A percentile compares a stretch with the other conserved stretches of the same genome.
phyloP scores from a whole-genome alignment of 495 filamentous ascomycete genomes.

The Tuber aestivum region DNA sequence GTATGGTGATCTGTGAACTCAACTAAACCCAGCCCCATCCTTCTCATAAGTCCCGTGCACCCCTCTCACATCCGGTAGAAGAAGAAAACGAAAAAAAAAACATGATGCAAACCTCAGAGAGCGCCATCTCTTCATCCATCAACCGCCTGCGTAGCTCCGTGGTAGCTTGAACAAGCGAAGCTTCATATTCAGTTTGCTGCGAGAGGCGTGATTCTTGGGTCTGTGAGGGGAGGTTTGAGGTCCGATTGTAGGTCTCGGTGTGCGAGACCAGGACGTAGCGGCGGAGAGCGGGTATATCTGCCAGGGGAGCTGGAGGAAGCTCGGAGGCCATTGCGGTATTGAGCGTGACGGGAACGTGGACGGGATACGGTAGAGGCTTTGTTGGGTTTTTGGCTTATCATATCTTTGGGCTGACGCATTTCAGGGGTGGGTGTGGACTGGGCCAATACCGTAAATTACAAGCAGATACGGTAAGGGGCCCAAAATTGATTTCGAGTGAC shows the following conservation, averaged over 20 bases:
- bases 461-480: background rate
- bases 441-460: too few species aligned
- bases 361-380: background rate
- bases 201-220: conserved; percentile 4
- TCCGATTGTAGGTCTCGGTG: conserved; percentile 8
- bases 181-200: conserved; percentile 16
- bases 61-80: background rate
- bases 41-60: background rate
- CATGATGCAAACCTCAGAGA: conserved; percentile 7
- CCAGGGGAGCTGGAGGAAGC: background rate
- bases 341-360: background rate
- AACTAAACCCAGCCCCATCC: conserved; percentile 3
- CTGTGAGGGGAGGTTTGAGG: background rate
- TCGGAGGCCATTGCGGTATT: conserved; percentile 14
- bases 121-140: conserved; percentile 25
- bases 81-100: background rate
- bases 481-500: background rate
- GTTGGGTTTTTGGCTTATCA: background rate
- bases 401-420: background rate
- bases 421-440: background rate
- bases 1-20: conserved; percentile 8
- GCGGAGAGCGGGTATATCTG: conserved; percentile 28
- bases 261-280: conserved; percentile 24
- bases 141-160: conserved; percentile 21
- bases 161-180: conserved; percentile 14